Conservation (phyloP, 257 asterid species). For the Knoxia roxburghii region DNA sequence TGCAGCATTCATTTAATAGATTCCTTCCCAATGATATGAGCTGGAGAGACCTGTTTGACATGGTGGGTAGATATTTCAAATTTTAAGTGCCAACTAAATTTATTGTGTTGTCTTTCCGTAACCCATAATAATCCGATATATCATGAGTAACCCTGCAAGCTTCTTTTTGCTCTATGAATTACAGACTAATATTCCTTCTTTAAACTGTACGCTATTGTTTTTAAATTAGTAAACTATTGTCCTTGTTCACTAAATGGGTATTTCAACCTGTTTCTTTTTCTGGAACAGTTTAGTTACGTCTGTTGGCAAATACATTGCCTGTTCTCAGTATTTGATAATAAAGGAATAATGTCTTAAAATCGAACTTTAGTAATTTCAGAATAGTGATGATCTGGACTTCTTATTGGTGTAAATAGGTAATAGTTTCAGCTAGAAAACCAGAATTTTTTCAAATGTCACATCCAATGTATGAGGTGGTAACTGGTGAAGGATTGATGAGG, state of each 20-base stretch:
- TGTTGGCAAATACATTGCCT: not conserved
- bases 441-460: slow-evolving; percentile 87
- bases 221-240: too few relatives aligned
- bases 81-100: slow-evolving; percentile 11
- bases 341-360: not conserved
- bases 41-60: slow-evolving; percentile 88
- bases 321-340: not conserved
- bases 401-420: slow-evolving; percentile 42
- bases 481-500: slow-evolving; percentile 86
- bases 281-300: not conserved
- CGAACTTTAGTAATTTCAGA: not conserved
- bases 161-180: not conserved
- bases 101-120: slow-evolving; percentile 1
- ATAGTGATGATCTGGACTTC: not conserved
- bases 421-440: slow-evolving; percentile 88
- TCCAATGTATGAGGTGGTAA: slow-evolving; percentile 91
- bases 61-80: slow-evolving; percentile 42
- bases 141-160: not conserved
- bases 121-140: not conserved
- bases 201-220: not conserved
- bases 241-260: not conserved
- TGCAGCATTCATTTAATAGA: slow-evolving; percentile 86
- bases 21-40: slow-evolving; percentile 89
- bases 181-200: not conserved
- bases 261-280: not conserved